Conservation (phyloP, 2,329 filamentous ascomycete species). For the Sphaerulina musiva region DNA sequence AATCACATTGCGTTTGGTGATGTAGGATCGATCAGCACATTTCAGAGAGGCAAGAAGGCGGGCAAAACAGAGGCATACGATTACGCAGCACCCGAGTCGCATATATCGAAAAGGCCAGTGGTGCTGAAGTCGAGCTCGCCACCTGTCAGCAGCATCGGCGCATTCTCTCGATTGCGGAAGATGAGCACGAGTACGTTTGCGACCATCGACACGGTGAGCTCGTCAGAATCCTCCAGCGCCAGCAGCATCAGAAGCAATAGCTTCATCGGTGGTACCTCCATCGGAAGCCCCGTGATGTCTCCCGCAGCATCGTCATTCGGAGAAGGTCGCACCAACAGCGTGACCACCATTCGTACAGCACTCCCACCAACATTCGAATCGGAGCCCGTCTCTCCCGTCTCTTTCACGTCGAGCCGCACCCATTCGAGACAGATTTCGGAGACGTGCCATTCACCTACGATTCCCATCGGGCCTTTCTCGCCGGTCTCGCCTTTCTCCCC, state of each 20-base stretch:
- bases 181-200: constrained; percentile 25
- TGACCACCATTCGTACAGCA: constrained; percentile 19
- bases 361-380: constrained; percentile 15
- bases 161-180: constrained; percentile 29
- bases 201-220: constrained; percentile 21
- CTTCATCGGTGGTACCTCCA: constrained; percentile 18
- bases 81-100: constrained; percentile 65
- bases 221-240: constrained; percentile 30
- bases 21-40: constrained; percentile 44
- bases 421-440: constrained; percentile 22
- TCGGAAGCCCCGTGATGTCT: constrained; percentile 23
- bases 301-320: constrained; percentile 10
- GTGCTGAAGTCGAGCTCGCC: constrained; percentile 27
- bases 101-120: constrained; percentile 41
- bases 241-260: constrained; percentile 30
- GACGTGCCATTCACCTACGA: constrained; percentile 14
- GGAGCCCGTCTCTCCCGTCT: constrained; percentile 20
- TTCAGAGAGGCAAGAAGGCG: constrained; percentile 48
- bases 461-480: constrained; percentile 5
- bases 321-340: constrained; percentile 23
- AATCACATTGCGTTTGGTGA: constrained; percentile 64
- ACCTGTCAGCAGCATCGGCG: constrained; percentile 25
- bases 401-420: constrained; percentile 23
- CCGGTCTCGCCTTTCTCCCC: constrained; percentile 8
- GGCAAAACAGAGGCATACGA: constrained; percentile 66